Conservation (phyloP, 2,329 filamentous ascomycete genomes). For the Pseudocercospora crystallina region DNA sequence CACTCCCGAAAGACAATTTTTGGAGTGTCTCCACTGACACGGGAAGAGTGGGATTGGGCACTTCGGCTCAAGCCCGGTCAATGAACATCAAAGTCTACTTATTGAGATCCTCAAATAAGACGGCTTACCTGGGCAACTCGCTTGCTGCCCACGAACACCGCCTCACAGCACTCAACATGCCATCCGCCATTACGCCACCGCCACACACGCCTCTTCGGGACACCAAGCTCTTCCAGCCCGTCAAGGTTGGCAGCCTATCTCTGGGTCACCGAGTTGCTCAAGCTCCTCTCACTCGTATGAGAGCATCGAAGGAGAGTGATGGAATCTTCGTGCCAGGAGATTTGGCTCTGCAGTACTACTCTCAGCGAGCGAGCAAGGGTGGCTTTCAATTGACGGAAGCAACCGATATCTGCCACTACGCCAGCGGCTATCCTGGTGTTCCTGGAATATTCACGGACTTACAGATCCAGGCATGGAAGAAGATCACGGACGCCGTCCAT, state of each 20-base stretch:
- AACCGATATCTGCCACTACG: slow-evolving; percentile 47
- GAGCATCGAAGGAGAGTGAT: slow-evolving; percentile 31
- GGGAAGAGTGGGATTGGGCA: no score
- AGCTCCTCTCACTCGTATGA: slow-evolving; percentile 43
- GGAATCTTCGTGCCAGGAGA: slow-evolving; percentile 48
- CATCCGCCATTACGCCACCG: slow-evolving; percentile 16
- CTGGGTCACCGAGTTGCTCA: slow-evolving; percentile 41
- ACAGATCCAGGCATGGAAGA: slow-evolving; percentile 61
- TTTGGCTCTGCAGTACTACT: slow-evolving; percentile 51
- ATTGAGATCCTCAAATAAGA: no score
- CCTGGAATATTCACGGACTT: slow-evolving; percentile 57
- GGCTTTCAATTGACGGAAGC: slow-evolving; percentile 57
- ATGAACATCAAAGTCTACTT: no score
- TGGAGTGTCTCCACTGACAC: no score
- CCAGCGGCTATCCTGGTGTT: slow-evolving; percentile 49
- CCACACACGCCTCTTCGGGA: slow-evolving; percentile 18
- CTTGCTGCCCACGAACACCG: not conserved
- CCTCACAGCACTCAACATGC: slow-evolving; percentile 9
- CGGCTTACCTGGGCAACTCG: no score
- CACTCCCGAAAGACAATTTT: no score
- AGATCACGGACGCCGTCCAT: slow-evolving; percentile 63
- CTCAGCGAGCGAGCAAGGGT: slow-evolving; percentile 50
- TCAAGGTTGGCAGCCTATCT: slow-evolving; percentile 33
- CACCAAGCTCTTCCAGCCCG: slow-evolving; percentile 35
- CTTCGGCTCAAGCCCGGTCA: no score